Evolutionary conservation across 768 basidiomycete species (phyloP), one percentile per base, ranked within the genome.

Genomic region (Hericium coralloides): DNA sequence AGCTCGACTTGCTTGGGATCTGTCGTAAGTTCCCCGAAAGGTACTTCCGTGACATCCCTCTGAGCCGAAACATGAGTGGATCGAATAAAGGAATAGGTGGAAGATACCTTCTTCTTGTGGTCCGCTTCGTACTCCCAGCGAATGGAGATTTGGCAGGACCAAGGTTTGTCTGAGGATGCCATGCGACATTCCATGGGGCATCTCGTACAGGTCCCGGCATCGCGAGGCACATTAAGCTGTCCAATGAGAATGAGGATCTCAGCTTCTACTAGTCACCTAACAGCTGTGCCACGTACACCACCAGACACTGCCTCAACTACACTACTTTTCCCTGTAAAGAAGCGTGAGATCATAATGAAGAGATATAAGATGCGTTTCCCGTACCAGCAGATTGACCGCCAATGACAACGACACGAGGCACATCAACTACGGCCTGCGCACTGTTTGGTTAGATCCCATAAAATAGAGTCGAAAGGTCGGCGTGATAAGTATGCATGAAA

Each of bases 1-100:
- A 78, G 61, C 57, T 85, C 84, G 3, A 87, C 77, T 1, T 71
- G 63, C 2, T 37, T 36, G 25, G 72, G 77, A 48, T 82, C 65
- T 1, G 68, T 70, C 20, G 84, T 66, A 0, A 60, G 31, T 0
- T 66, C 61, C 0, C 81, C 80, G 60, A 85, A 86, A 0, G 59
- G 14, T 20, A 67, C 55, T 47, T 73, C 69, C 2, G 50, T 18
- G n/a, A 68, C 63, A 10, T 59, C 64, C 20, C 59, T 59, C 53
- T 54, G 53, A 7, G n/a, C 17, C 5, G 8, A 39, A 39, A 22
- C 38, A 22, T 12, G 12, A 37, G 41, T 14, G 20, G 53, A 23
- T 14, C 8, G 17, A 14, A 18, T 7, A 9, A 8, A 12, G 12
- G 12, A 20, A 36, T 14, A 10, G 14, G 8, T 6, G n/a, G 10